Base-by-base conservation (phyloP, 1,284 basidiomycete species). In the Sporisorium reilianum region DNA sequence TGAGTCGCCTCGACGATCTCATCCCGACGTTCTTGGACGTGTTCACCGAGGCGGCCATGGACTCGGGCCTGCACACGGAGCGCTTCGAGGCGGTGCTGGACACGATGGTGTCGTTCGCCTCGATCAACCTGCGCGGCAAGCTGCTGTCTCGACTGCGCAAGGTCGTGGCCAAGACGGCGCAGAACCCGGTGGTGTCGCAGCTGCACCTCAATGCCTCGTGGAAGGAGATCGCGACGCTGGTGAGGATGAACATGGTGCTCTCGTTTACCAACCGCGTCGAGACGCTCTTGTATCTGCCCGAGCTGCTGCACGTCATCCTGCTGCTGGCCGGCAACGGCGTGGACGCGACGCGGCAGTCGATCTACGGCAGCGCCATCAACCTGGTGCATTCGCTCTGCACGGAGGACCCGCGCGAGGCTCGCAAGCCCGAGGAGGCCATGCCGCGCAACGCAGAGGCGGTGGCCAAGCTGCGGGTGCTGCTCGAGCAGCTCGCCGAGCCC, bases 381-480 rank as follows among this genome's bases (percentile, higher is more conserved):
- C 62, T 82, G 3, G 66, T 81, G n/a, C 80, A 82, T 41, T 82
- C 80, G 22, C 71, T 82, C 25, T 82, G 80, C 73, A 82, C 80
- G 8, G 80, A 80, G 12, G 78, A 82, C 46, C 61, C 66, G 9
- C 72, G 78, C 25, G 78, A 78, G 53, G 62, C 64, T 12, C 56
- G 68, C 36, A 75, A 72, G 59, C 65, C 66, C 4, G 62, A 71
- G 11, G 74, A 76, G 36, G 68, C 63, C n/a, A 71, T 59, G 22
- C 71, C 60, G 10, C 64, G 70, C 26, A 76, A 56, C 30, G 55
- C 72, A 22, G 67, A 77, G 46, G 71, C 63, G 16, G 53, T 71
- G 10, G 55, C 55, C 48, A 67, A 74, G 61, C 64, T 82, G 46
- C 68, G 75, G 9, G 57, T 66, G 20, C 56, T 80, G 46, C 68